Evolutionary conservation across 345 rosid genomes (phyloP), one percentile per base, ranked within the genome.

Genomic region (Ceriops decandra): DNA sequence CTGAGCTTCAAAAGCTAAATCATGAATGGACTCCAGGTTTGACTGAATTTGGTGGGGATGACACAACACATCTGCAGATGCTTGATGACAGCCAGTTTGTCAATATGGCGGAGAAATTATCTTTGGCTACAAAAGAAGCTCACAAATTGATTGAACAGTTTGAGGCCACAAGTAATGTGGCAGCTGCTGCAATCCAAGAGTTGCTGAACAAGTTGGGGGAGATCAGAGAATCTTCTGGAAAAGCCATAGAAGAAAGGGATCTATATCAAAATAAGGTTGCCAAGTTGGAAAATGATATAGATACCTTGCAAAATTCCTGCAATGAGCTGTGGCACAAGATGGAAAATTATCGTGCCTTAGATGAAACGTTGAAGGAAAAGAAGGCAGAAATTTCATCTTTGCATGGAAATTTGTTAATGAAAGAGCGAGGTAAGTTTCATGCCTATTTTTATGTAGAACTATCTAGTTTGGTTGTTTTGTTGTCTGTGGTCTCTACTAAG

Each of bases 321-420:
- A 58, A 76, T 68, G 85, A 83, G 74, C 76, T 86, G 77, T 77
- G 68, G 80, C 81, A 73, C 46, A 56, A 84, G 77, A 52, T 84
- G 56, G 79, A 76, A 78, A 83, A 80, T 62, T 77, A 71, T 71
- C 78, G 75, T 72, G 84, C 70, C 67, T 69, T 75, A 61, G 80
- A 84, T 73, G 84, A 79, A 69, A 84, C 76, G 63, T 82, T 93
- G 89, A 83, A 86, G 80, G 86, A 82, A 75, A 90, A 72, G 66
- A 90, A 86, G 66, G 80, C 72, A 52, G 93, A 88, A 73, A 77
- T 85, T 67, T 83, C 82, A 19, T 70, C 77, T 63, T 76, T 79
- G 58, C 63, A 65, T 63, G 62, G 71, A 46, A 75, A 73, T 59
- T 66, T 76, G 63, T 69, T 42, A 51, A 59, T 58, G 77, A 85